phyloP scores from a whole-genome alignment of 2,329 filamentous ascomycete genomes.

The Sporothrix globosa region DNA sequence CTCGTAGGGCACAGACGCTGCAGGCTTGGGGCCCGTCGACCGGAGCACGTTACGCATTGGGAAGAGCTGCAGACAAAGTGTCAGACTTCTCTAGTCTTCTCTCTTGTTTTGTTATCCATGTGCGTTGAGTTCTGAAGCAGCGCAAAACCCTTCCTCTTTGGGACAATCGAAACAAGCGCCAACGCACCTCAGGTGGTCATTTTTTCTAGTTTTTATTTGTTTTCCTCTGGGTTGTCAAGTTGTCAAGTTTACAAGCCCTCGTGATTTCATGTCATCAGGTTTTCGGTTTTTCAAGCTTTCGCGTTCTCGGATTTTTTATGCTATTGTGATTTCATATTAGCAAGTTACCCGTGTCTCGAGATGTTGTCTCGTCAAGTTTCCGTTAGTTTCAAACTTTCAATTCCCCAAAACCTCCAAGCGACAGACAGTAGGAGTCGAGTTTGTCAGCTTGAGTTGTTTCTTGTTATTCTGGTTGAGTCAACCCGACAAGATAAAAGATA shows the following conservation, averaged over 20 bases:
- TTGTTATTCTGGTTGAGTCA: not conserved
- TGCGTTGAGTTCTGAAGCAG: not conserved
- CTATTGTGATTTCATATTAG: too few species aligned
- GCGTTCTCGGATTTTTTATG: too few species aligned
- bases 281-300: too few species aligned
- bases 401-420: too few species aligned
- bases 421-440: too few species aligned
- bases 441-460: not conserved
- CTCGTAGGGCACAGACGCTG: slow-evolving; percentile 26
- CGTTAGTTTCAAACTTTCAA: too few species aligned
- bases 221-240: not conserved
- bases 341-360: too few species aligned
- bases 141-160: slow-evolving; percentile 26
- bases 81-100: not conserved
- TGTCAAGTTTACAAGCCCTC: too few species aligned
- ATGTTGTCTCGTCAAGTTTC: too few species aligned
- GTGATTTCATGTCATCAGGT: too few species aligned
- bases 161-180: slow-evolving; percentile 28
- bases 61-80: not conserved
- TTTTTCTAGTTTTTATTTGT: not conserved
- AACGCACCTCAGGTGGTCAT: not conserved
- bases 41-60: slow-evolving; percentile 23
- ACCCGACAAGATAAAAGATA: too few species aligned
- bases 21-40: not conserved
- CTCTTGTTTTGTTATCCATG: not conserved